A percentile compares a stretch with the other conserved stretches of the same genome.
These are phyloP conservation scores for Paramecium caudatum DNA, from an alignment of 73 alveolate species.

Conservation along the genomic window DNA sequence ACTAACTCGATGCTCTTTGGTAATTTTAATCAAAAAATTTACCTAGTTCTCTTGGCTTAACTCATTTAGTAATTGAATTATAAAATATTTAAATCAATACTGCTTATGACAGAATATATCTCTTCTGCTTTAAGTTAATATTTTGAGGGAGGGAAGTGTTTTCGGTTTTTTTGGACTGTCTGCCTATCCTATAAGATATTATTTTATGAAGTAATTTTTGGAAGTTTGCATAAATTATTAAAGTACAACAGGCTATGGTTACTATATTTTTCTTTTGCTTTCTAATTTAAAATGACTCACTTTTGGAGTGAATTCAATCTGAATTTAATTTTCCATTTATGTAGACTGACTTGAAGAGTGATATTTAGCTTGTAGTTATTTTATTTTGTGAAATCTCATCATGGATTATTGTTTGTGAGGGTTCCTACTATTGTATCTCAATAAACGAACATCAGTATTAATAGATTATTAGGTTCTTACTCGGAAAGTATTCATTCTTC, in stretches of 20 bases:
- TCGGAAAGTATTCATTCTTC: constrained; percentile 1
- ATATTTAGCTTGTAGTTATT: constrained; percentile 4
- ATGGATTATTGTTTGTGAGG: not conserved
- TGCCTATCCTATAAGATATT: not conserved
- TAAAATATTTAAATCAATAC: not conserved
- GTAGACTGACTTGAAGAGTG: not conserved
- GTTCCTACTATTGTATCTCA: constrained; percentile 24
- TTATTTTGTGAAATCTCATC: constrained; percentile 13
- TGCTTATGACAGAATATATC: not conserved
- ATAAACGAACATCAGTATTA: not conserved
- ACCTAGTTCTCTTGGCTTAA: constrained; percentile 15
- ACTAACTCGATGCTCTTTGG: not conserved
- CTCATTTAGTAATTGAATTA: not conserved
- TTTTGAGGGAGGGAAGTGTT: constrained; percentile 20
- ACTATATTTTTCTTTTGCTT: not conserved
- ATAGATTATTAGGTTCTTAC: not conserved
- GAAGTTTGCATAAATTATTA: not conserved
- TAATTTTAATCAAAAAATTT: not conserved
- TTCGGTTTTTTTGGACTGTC: too few relatives aligned
- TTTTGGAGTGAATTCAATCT: not conserved
- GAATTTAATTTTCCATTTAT: not conserved
- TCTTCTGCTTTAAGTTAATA: constrained; percentile 12
- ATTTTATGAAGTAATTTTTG: constrained; percentile 19
- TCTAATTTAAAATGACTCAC: not conserved
- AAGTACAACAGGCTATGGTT: constrained; percentile 3